phyloP scores from a whole-genome alignment of 768 basidiomycete genomes.

The Xanthoconium stramineum region DNA sequence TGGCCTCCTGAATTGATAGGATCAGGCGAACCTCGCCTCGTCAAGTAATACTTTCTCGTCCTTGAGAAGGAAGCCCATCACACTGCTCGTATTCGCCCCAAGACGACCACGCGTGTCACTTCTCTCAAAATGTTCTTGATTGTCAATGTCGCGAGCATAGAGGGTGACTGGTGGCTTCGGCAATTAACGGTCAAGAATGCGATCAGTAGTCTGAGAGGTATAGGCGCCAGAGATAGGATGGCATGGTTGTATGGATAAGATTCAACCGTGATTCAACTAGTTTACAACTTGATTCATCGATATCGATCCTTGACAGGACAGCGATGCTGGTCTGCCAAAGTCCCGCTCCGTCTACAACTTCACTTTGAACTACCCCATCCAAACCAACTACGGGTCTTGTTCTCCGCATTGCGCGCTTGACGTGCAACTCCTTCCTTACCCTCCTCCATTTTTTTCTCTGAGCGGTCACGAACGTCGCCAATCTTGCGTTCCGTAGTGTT shows the following conservation, averaged over 20 bases:
- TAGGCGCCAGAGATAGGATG: too few species aligned
- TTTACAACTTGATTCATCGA: not conserved
- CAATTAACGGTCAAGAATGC: too few species aligned
- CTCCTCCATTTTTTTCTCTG: slow-evolving; percentile 29
- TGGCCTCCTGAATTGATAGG: too few species aligned
- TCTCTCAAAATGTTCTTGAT: too few species aligned
- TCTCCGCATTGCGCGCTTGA: slow-evolving; percentile 23
- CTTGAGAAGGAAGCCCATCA: too few species aligned
- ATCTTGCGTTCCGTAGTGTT: slow-evolving; percentile 24
- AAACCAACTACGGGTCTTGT: slow-evolving; percentile 36
- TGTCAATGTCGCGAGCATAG: too few species aligned
- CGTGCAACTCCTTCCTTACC: slow-evolving; percentile 26
- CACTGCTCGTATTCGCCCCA: too few species aligned
- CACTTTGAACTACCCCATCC: slow-evolving; percentile 36
- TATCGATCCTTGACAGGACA: not conserved
- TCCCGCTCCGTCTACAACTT: not conserved
- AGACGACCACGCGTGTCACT: too few species aligned
- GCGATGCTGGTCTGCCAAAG: not conserved
- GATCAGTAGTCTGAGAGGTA: too few species aligned
- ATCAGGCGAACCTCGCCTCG: too few species aligned
- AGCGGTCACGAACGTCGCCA: slow-evolving; percentile 21
- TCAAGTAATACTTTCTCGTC: too few species aligned
- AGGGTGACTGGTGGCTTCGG: too few species aligned
- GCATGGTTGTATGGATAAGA: not conserved
- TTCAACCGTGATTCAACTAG: not conserved